phyloP scores from a whole-genome alignment of 768 basidiomycete species.

The Lentinula sp. region DNA sequence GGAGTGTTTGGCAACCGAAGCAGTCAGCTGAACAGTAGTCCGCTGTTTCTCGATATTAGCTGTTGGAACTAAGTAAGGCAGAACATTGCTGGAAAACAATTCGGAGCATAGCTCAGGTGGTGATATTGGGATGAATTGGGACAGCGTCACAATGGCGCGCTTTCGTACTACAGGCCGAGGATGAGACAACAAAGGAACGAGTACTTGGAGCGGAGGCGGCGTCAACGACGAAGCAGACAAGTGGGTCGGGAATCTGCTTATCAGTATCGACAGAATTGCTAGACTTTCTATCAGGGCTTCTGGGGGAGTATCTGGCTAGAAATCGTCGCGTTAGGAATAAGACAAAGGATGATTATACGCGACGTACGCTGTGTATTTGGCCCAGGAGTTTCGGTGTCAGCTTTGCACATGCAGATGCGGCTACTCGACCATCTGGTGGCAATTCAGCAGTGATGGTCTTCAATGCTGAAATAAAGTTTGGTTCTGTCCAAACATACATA shows the following conservation, averaged over 20 bases:
- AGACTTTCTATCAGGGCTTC: slow-evolving; percentile 82
- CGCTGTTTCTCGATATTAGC: slow-evolving; percentile 64
- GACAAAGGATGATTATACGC: slow-evolving; percentile 10
- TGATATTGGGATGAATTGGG: slow-evolving; percentile 76
- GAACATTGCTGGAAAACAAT: slow-evolving; percentile 53
- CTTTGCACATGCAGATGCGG: slow-evolving; percentile 73
- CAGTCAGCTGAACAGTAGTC: slow-evolving; percentile 73
- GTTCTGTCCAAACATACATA: not conserved
- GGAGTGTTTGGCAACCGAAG: slow-evolving; percentile 72
- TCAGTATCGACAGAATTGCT: slow-evolving; percentile 82
- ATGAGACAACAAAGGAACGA: slow-evolving; percentile 71
- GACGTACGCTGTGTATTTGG: slow-evolving; percentile 68
- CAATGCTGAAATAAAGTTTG: slow-evolving; percentile 48
- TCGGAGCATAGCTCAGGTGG: slow-evolving; percentile 53
- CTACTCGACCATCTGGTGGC: slow-evolving; percentile 75
- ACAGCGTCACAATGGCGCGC: slow-evolving; percentile 81
- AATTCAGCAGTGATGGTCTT: slow-evolving; percentile 94
- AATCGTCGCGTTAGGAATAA: slow-evolving; percentile 1
- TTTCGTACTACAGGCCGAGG: slow-evolving; percentile 84
- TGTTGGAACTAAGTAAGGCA: slow-evolving; percentile 48
- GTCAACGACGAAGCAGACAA: slow-evolving; percentile 46
- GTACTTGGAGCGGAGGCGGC: slow-evolving; percentile 57
- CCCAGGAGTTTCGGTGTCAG: slow-evolving; percentile 77
- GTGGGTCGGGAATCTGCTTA: slow-evolving; percentile 74
- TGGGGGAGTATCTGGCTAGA: slow-evolving; percentile 60